Evolutionary conservation across 352 stramenopile species (phyloP).

Genomic region (Phytophthora pistaciae): DNA sequence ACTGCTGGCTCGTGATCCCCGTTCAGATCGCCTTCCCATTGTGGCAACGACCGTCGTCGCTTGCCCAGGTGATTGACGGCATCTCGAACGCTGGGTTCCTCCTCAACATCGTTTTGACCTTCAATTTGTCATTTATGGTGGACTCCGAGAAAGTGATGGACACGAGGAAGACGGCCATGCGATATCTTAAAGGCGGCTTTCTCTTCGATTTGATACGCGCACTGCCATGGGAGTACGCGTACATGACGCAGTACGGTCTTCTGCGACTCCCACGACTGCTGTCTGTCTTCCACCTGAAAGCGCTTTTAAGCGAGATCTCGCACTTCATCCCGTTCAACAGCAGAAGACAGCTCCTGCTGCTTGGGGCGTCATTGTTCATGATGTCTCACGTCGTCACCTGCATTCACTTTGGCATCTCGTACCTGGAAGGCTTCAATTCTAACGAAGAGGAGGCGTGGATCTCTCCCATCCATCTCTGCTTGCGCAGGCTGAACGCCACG

Average conservation of each 20-base stretch:
- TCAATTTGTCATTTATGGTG: neutral
- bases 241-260: neutral
- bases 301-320: neutral
- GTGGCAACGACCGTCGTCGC: neutral
- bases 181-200: neutral
- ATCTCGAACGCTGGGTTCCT: neutral
- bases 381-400: neutral
- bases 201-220: neutral
- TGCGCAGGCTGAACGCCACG: neutral
- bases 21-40: neutral
- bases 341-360: neutral
- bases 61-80: neutral
- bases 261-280: neutral
- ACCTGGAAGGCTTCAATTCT: slow-evolving; percentile 1
- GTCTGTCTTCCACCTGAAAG: neutral
- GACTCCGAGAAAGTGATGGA: neutral
- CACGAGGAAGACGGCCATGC: neutral
- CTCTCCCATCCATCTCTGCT: neutral
- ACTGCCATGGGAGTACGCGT: neutral
- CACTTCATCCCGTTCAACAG: neutral
- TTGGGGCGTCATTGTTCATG: neutral
- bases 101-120: neutral
- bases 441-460: slow-evolving; percentile 3
- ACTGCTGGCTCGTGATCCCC: neutral
- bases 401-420: slow-evolving; percentile 4